phyloP scores from a whole-genome alignment of 768 basidiomycete species.

The Boletus barrowsii region DNA sequence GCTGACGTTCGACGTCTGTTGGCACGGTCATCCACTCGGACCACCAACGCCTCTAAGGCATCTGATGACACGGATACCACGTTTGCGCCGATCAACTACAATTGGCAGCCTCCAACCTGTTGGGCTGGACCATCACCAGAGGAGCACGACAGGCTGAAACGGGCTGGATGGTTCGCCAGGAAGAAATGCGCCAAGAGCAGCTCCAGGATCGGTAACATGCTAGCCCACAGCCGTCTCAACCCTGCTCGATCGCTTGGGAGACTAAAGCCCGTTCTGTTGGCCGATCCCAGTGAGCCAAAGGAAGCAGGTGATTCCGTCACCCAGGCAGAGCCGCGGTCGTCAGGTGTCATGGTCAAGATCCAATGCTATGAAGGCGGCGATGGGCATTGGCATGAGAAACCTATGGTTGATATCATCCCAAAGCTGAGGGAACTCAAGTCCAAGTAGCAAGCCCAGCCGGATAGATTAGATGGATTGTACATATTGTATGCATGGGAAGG shows the following conservation, averaged over 20 bases:
- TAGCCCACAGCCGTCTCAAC: neutral
- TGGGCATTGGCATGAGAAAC: slow-evolving; percentile 20
- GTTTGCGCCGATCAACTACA: neutral
- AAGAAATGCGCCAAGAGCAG: neutral
- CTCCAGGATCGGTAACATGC: neutral
- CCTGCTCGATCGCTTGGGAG: slow-evolving; percentile 1
- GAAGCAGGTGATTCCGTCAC: neutral
- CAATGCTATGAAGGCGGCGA: slow-evolving; percentile 5
- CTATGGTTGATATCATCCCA: slow-evolving; percentile 30
- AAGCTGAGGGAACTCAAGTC: slow-evolving; percentile 24
- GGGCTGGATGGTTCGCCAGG: neutral
- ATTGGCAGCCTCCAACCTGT: slow-evolving; percentile 23
- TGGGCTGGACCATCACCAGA: slow-evolving; percentile 23
- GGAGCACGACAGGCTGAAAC: neutral
- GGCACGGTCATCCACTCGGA: neutral
- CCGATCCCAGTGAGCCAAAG: neutral
- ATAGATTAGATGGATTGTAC: neutral
- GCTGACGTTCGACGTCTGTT: neutral
- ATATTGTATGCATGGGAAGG: neutral
- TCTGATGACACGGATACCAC: neutral
- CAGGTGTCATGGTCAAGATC: slow-evolving; percentile 14
- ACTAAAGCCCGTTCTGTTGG: neutral
- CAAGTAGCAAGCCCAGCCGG: slow-evolving; percentile 4
- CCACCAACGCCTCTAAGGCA: neutral
- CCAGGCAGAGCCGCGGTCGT: neutral